Percentiles rank a stretch among this genome's conserved stretches.
These are phyloP conservation scores for Eimeria necatrix DNA, from an alignment of 169 alveolate genomes.

Conservation along the genomic window DNA sequence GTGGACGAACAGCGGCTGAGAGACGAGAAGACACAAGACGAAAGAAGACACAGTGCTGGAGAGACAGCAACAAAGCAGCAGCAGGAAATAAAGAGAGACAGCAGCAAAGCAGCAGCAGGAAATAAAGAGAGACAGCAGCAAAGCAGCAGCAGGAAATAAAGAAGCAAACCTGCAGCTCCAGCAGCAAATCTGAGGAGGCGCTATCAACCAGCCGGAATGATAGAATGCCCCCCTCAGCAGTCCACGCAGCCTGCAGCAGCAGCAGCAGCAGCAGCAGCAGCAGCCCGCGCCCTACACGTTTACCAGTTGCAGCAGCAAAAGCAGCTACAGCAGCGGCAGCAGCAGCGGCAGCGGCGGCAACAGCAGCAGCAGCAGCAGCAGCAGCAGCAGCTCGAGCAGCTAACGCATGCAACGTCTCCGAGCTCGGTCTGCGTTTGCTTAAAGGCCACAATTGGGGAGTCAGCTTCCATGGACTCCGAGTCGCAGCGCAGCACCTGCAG, in stretches of 20 bases:
- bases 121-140: background rate
- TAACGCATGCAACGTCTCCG: slow-evolving; percentile 43
- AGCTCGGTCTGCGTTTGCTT: background rate
- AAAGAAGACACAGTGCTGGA: background rate
- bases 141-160: background rate
- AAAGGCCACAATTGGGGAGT: slow-evolving; percentile 1
- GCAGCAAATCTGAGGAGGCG: background rate
- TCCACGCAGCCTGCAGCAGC: slow-evolving; percentile 54
- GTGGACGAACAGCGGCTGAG: background rate
- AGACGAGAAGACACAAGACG: background rate
- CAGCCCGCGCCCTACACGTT: background rate
- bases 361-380: slow-evolving; percentile 17
- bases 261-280: slow-evolving; percentile 4
- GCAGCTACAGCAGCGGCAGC: slow-evolving; percentile 1
- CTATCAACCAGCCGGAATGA: background rate
- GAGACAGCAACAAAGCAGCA: background rate
- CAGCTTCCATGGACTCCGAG: slow-evolving; percentile 53
- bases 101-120: background rate
- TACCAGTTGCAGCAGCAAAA: background rate
- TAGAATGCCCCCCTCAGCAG: slow-evolving; percentile 36
- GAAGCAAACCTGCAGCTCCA: background rate
- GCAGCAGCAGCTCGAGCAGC: background rate
- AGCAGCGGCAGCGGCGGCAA: slow-evolving; percentile 25
- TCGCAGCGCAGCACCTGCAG: slow-evolving; percentile 27
- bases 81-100: background rate